Conservation (phyloP, 1,284 basidiomycete genomes). For the Malassezia globosa region DNA sequence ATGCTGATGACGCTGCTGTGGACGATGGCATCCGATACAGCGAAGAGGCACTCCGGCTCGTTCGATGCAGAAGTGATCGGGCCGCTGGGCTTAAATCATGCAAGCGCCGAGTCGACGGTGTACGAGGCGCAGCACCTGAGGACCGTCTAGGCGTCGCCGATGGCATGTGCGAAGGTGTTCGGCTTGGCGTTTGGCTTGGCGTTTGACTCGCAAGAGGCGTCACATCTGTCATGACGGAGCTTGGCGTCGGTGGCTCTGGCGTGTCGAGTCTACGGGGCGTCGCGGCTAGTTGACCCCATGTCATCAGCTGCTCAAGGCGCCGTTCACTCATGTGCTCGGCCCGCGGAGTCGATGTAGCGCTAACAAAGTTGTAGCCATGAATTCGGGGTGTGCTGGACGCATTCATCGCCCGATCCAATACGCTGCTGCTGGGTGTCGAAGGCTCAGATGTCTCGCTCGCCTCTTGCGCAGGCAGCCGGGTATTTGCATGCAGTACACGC, state of each 20-base stretch:
- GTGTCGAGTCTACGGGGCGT: conserved; percentile 2
- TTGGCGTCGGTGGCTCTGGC: neutral
- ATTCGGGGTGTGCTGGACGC: conserved; percentile 24
- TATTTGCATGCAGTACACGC: conserved; percentile 1
- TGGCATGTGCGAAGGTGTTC: neutral
- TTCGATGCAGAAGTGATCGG: conserved; percentile 10
- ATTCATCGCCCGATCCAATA: conserved; percentile 33
- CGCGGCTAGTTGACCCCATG: conserved; percentile 8
- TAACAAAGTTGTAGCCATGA: conserved; percentile 34
- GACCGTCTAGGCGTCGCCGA: neutral
- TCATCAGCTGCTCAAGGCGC: conserved; percentile 19
- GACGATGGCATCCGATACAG: conserved; percentile 1
- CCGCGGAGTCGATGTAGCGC: conserved; percentile 20
- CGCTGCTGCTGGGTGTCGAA: conserved; percentile 27
- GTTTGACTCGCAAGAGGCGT: too few species aligned
- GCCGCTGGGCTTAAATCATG: conserved; percentile 15
- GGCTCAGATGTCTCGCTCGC: neutral
- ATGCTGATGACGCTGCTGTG: too few species aligned
- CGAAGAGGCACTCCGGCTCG: neutral
- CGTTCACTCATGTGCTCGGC: too few species aligned
- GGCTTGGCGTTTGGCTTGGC: neutral
- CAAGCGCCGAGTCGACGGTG: neutral
- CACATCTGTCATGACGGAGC: neutral
- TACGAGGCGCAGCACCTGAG: too few species aligned
- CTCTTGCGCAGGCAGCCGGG: neutral